Percentiles rank a stretch among this genome's conserved stretches.
These are phyloP conservation scores for Chaetomiaceae sp. DNA, from an alignment of 2,329 filamentous ascomycete genomes.

Conservation along the genomic window DNA sequence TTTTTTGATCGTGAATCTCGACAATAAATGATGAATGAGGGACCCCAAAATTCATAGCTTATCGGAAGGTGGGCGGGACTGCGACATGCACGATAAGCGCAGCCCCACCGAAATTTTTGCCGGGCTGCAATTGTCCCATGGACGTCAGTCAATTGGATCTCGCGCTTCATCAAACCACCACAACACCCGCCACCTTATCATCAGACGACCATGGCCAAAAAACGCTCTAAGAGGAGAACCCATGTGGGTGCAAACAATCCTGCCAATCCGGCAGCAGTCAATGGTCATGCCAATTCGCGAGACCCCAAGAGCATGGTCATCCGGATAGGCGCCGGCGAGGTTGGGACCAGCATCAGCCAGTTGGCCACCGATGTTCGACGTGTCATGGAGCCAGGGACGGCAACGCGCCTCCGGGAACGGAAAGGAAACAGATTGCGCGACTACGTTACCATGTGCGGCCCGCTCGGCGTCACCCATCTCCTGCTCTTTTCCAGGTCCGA, in stretches of 20 bases:
- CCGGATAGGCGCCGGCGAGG: conserved; percentile 88
- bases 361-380: conserved; percentile 83
- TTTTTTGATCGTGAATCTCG: background rate
- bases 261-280: conserved; percentile 44
- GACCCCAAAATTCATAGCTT: conserved; percentile 20
- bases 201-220: conserved; percentile 63
- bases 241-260: conserved; percentile 65
- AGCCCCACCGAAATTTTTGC: conserved; percentile 27
- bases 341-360: conserved; percentile 87
- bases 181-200: conserved; percentile 19
- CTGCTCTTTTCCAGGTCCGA: conserved; percentile 88
- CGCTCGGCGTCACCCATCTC: conserved; percentile 86
- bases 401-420: conserved; percentile 81
- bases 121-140: background rate
- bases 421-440: conserved; percentile 84
- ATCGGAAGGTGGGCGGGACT: conserved; percentile 24
- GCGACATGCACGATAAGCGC: conserved; percentile 22
- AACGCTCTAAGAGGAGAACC: conserved; percentile 82
- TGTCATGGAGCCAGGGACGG: conserved; percentile 96
- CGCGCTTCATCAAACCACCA: conserved; percentile 15
- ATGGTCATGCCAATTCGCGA: conserved; percentile 59
- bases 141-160: conserved; percentile 13
- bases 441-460: conserved; percentile 92
- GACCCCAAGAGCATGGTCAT: conserved; percentile 98
- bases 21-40: background rate